Conservation (phyloP, 805 yeast species). For the Candida qinlingensis region DNA sequence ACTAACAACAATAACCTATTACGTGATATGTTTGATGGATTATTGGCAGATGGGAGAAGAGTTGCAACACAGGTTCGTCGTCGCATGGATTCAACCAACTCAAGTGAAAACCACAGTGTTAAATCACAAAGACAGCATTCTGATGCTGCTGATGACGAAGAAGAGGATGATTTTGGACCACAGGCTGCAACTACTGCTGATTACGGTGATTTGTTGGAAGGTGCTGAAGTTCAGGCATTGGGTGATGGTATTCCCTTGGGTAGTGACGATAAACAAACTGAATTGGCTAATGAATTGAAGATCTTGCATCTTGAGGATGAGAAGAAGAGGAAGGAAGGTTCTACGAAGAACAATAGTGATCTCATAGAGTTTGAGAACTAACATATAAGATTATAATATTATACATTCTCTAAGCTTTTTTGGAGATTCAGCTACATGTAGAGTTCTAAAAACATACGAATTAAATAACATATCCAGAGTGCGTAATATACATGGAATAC, state of each 20-base stretch:
- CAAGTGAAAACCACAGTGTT: conserved; percentile 7
- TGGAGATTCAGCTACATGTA: too few relatives aligned
- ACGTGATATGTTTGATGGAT: conserved; percentile 84
- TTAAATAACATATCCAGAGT: neutral
- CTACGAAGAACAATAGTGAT: conserved; percentile 17
- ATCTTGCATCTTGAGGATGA: conserved; percentile 25
- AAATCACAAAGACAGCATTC: conserved; percentile 6
- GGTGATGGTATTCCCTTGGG: conserved; percentile 28
- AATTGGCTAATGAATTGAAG: conserved; percentile 22
- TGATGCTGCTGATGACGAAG: conserved; percentile 26
- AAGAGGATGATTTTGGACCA: conserved; percentile 47
- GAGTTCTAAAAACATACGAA: neutral
- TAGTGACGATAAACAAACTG: conserved; percentile 6
- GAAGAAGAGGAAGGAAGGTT: conserved; percentile 8
- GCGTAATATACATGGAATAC: neutral
- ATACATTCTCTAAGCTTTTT: too few relatives aligned
- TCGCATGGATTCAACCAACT: conserved; percentile 63
- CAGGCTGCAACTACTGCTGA: conserved; percentile 31
- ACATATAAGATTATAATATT: neutral
- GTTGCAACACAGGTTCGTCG: conserved; percentile 87
- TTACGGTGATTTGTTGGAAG: conserved; percentile 40
- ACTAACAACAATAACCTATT: conserved; percentile 50
- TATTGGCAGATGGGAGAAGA: conserved; percentile 86
- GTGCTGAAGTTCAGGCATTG: conserved; percentile 42
- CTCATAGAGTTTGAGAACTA: conserved; percentile 41